These are phyloP conservation scores for Centella asiatica DNA, from an alignment of 129 eudicot genomes.

Conservation along the genomic window DNA sequence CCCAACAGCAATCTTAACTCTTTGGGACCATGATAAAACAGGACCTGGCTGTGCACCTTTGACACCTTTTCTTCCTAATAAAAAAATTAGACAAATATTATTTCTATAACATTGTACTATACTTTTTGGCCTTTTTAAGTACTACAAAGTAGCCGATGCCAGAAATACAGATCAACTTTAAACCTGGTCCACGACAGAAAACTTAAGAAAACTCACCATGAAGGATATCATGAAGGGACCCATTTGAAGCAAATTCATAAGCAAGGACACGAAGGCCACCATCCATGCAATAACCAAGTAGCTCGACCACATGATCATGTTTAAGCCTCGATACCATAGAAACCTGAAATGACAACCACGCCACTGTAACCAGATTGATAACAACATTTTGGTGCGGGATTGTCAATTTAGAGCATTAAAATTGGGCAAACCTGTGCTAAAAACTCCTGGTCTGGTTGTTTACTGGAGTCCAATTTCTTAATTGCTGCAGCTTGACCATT, in stretches of 20 bases:
- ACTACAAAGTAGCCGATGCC: background rate
- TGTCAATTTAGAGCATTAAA: background rate
- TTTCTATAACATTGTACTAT: background rate
- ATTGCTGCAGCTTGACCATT: constrained; percentile 78
- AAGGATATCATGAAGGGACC: constrained; percentile 90
- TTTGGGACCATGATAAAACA: constrained; percentile 76
- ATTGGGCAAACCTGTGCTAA: constrained; percentile 39
- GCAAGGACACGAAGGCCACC: constrained; percentile 76
- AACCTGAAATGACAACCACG: constrained; percentile 25
- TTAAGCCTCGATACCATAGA: constrained; percentile 53
- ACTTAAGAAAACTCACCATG: constrained; percentile 47
- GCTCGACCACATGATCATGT: constrained; percentile 51
- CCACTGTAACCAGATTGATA: background rate
- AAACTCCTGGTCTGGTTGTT: constrained; percentile 50
- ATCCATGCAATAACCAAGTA: constrained; percentile 78
- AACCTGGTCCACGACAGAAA: background rate
- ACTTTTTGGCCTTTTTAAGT: background rate
- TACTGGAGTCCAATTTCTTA: constrained; percentile 39
- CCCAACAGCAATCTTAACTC: constrained; percentile 94
- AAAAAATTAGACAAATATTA: constrained; percentile 9
- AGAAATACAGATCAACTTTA: background rate
- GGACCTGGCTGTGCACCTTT: constrained; percentile 98
- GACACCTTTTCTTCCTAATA: constrained; percentile 74
- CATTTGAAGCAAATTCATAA: constrained; percentile 83
- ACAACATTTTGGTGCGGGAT: background rate